Evolutionary conservation across 352 stramenopile species (phyloP).

Genomic region (Aphanomyces euteiches): DNA sequence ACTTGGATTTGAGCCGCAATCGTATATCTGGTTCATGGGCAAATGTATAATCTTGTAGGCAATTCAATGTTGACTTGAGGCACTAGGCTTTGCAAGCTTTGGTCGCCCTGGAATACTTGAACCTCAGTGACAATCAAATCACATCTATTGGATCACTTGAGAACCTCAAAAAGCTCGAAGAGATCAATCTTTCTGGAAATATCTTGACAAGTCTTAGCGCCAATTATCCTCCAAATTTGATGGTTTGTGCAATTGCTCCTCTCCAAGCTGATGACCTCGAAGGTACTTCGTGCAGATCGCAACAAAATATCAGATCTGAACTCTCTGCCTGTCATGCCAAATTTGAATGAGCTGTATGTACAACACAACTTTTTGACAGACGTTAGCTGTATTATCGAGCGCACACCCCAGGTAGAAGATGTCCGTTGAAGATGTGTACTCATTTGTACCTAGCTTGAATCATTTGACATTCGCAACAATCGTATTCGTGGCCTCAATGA

Average conservation of each 20-base stretch:
- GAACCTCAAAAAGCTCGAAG: conserved; percentile 64
- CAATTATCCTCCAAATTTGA: conserved; percentile 48
- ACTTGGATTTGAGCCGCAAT: conserved; percentile 70
- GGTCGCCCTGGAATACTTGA: conserved; percentile 54
- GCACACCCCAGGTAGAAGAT: conserved; percentile 17
- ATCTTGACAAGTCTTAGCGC: conserved; percentile 47
- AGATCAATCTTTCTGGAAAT: conserved; percentile 67
- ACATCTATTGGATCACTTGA: conserved; percentile 51
- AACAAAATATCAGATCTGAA: conserved; percentile 27
- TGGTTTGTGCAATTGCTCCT: conserved; percentile 30
- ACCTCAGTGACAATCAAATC: conserved; percentile 61
- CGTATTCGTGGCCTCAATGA: conserved; percentile 37
- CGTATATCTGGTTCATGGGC: conserved; percentile 41
- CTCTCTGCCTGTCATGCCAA: conserved; percentile 16
- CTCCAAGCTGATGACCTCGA: not conserved
- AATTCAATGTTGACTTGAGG: no score
- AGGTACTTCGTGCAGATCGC: conserved; percentile 51
- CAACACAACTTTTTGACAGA: conserved; percentile 52
- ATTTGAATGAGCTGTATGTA: conserved; percentile 64
- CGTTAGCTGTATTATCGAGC: conserved; percentile 35
- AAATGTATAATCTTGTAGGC: conserved; percentile 35
- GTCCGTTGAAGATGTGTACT: not conserved
- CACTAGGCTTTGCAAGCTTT: conserved; percentile 53
- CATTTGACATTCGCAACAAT: conserved; percentile 70
- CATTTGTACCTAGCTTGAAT: conserved; percentile 52